These are phyloP conservation scores for Suhomyces xylopsoci DNA, from an alignment of 805 yeast genomes.

Conservation along the genomic window DNA sequence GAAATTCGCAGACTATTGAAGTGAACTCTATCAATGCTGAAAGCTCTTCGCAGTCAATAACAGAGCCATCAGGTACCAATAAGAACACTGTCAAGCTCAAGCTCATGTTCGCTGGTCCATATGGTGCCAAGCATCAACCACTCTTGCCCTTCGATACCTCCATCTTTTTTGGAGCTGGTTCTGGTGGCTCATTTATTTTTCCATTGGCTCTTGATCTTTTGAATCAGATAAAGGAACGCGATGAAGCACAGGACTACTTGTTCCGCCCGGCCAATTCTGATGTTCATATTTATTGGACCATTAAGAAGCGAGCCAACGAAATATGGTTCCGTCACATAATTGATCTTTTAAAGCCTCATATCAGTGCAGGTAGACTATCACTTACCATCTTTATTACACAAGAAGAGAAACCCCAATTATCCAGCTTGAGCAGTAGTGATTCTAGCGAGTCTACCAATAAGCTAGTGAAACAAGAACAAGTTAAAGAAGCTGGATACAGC, in stretches of 20 bases:
- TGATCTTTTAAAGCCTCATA: slow-evolving; percentile 24
- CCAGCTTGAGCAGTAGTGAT: not conserved
- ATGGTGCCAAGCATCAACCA: slow-evolving; percentile 43
- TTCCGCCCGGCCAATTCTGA: slow-evolving; percentile 26
- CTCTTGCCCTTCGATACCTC: slow-evolving; percentile 40
- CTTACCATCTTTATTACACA: slow-evolving; percentile 30
- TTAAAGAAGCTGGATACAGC: not conserved
- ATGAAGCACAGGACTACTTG: slow-evolving; percentile 27
- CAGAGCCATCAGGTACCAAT: not conserved
- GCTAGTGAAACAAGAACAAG: not conserved
- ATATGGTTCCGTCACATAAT: slow-evolving; percentile 38
- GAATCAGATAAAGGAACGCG: slow-evolving; percentile 22
- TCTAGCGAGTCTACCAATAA: not conserved
- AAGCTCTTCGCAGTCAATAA: not conserved
- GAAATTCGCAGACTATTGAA: not conserved
- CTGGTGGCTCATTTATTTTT: slow-evolving; percentile 46
- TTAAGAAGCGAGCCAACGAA: slow-evolving; percentile 22
- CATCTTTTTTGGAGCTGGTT: slow-evolving; percentile 41
- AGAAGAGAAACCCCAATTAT: slow-evolving; percentile 8
- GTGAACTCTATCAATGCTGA: not conserved
- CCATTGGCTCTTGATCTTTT: slow-evolving; percentile 45
- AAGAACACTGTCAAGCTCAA: slow-evolving; percentile 21
- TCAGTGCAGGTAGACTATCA: slow-evolving; percentile 18
- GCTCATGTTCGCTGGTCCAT: slow-evolving; percentile 45
- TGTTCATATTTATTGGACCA: slow-evolving; percentile 34